These are phyloP conservation scores for Melanogaster broomeanus DNA, from an alignment of 768 basidiomycete species.

Conservation along the genomic window DNA sequence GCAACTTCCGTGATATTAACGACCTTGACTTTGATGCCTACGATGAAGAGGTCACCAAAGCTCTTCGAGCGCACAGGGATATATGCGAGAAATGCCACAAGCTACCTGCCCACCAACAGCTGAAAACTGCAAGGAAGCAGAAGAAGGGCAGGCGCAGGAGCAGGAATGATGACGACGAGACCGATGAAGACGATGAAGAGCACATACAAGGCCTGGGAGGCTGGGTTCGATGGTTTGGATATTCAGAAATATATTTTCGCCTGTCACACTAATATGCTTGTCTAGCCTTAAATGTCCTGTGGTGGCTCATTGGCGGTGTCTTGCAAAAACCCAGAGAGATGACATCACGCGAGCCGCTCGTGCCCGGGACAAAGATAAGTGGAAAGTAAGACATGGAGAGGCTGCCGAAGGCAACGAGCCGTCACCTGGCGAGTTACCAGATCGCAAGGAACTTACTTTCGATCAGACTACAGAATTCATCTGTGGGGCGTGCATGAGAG, in stretches of 20 bases:
- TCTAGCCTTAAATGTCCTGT: conserved; percentile 76
- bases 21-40: conserved; percentile 44
- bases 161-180: conserved; percentile 46
- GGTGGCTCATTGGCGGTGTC: conserved; percentile 74
- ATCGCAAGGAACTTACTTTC: conserved; percentile 47
- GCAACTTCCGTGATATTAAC: conserved; percentile 43
- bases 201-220: conserved; percentile 60
- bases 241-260: not conserved
- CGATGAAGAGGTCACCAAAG: conserved; percentile 57
- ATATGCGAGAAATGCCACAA: conserved; percentile 74
- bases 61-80: conserved; percentile 59
- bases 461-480: conserved; percentile 77
- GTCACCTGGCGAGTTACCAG: conserved; percentile 36
- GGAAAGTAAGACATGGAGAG: conserved; percentile 32
- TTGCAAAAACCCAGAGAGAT: conserved; percentile 63
- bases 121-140: conserved; percentile 41
- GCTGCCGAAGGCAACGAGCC: conserved; percentile 21
- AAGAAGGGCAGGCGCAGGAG: conserved; percentile 43
- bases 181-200: conserved; percentile 52
- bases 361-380: conserved; percentile 47
- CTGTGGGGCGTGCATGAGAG: conserved; percentile 73
- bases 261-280: conserved; percentile 11
- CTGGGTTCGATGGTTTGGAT: conserved; percentile 79
- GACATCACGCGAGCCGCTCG: conserved; percentile 71
- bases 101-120: conserved; percentile 55